Percentiles rank a stretch among this genome's conserved stretches.
These are phyloP conservation scores for Acacia acuminata DNA, from an alignment of 306 rosid genomes.

Conservation along the genomic window DNA sequence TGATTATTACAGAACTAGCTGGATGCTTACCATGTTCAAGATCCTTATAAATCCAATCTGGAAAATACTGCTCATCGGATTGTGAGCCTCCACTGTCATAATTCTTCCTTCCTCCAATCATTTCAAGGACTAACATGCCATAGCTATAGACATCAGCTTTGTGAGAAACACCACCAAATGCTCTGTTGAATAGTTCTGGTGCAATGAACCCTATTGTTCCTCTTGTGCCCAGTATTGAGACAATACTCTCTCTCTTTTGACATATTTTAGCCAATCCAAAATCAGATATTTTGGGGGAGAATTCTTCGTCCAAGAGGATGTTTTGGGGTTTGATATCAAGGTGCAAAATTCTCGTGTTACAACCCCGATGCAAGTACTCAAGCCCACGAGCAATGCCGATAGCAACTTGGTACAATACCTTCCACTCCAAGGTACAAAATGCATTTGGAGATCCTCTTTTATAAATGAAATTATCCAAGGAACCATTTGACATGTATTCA, in stretches of 20 bases:
- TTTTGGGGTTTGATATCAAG: neutral
- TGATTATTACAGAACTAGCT: neutral
- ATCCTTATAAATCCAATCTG: slow-evolving; percentile 25
- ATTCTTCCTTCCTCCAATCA: slow-evolving; percentile 34
- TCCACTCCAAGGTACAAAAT: neutral
- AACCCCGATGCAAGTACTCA: slow-evolving; percentile 27
- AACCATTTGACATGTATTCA: neutral
- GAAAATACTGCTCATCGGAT: slow-evolving; percentile 22
- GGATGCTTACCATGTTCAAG: neutral
- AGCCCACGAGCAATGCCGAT: slow-evolving; percentile 34
- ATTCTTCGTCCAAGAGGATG: neutral
- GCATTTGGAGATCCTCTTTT: neutral
- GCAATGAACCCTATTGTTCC: slow-evolving; percentile 35
- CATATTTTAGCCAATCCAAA: neutral
- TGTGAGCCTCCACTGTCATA: neutral
- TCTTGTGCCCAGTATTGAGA: neutral
- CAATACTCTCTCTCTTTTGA: neutral
- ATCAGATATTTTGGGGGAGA: neutral
- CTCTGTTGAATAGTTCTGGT: slow-evolving; percentile 27
- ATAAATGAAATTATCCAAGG: neutral
- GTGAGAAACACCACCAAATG: slow-evolving; percentile 33
- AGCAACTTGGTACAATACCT: neutral
- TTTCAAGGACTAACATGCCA: slow-evolving; percentile 37
- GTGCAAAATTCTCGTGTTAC: neutral
- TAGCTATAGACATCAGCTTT: slow-evolving; percentile 41